Base-by-base conservation (phyloP, 2,329 filamentous ascomycete species). In the Lomentospora prolificans region DNA sequence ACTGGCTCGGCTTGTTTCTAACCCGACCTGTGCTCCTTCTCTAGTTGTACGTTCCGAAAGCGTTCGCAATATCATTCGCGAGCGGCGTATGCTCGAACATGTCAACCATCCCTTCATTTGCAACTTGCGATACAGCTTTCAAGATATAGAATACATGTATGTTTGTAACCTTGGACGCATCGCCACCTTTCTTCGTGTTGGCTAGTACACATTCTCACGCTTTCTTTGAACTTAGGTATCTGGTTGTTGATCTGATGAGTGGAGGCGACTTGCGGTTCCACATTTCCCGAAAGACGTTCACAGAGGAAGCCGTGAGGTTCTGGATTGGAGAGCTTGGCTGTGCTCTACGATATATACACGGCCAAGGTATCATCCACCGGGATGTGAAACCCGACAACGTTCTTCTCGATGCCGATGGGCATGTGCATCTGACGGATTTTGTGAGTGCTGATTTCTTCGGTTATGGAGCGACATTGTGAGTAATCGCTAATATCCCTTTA, bases 141-240 rank as follows among this genome's bases (percentile, higher is more conserved):
- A 99, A 73, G 94, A 99, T 71, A 90, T 97, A 64, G 94, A 99
- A 71, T 99, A 99, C 73, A 87, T 99, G 90, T 96, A 78, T 66
- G 88, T 7, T 19, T 8, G 50, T 48, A 24, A 5, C 53, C 25
- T n/a, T 25, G 31, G n/a, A 19, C 17, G 24, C 25, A 2, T 50
- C 19, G 19, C 46, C n/a, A 9, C 8, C 39, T 19, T 14, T 48
- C 33, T 41, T 55, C 10, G 53, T 6, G 7, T 12, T 53, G 25
- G 28, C 31, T 39, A 28, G 10, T 27, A 27, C 50, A 55, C 48
- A 17, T n/a, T 27, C 58, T 62, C 67, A 28, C 67, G 58, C 53
- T 19, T 51, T 31, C 8, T 27, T 44, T 27, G 2, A 25, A 41
- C 84, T 85, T 69, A 86, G 96, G 89, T 96, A 99, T 70, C 84